phyloP scores from a whole-genome alignment of 2,329 filamentous ascomycete genomes.

The Tolypocladium endophyticum region DNA sequence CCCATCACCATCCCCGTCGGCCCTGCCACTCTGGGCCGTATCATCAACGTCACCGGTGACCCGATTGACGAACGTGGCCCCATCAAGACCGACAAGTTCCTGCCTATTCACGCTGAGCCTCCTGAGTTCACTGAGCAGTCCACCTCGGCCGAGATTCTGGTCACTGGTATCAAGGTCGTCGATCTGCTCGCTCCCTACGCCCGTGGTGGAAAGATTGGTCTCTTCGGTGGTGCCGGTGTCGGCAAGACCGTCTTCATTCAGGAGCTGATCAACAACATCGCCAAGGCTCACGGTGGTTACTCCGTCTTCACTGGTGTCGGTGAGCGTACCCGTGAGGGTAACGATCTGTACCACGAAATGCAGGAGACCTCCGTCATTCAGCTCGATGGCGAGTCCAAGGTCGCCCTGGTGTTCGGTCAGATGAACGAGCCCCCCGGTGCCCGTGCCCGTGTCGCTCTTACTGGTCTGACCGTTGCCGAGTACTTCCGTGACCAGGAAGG shows the following conservation, averaged over 20 bases:
- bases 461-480: conserved; percentile 71
- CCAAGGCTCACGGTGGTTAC: conserved; percentile 99
- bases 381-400: conserved; percentile 98
- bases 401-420: conserved; percentile 98
- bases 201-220: conserved; percentile 99
- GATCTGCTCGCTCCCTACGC: conserved; percentile 97
- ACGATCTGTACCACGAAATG: conserved; percentile 99
- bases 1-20: conserved; percentile 97
- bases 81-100: conserved; percentile 81
- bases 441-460: conserved; percentile 98
- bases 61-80: conserved; percentile 99
- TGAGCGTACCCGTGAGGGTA: conserved; percentile 99
- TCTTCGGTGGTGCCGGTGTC: conserved; percentile 99
- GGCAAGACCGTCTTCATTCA: conserved; percentile 99
- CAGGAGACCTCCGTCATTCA: conserved; percentile 99
- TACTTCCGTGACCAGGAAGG: conserved; percentile 70
- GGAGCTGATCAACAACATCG: conserved; percentile 99
- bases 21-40: conserved; percentile 86
- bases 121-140: conserved; percentile 92
- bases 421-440: conserved; percentile 99
- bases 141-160: conserved; percentile 88
- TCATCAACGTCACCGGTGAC: conserved; percentile 99
- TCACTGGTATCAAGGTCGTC: conserved; percentile 99
- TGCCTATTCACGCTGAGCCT: conserved; percentile 89
- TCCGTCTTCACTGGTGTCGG: conserved; percentile 99